Percentiles rank a stretch among this genome's conserved stretches.
Conservation (phyloP, 2,329 filamentous ascomycete species). For the Aspergillus hortae region DNA sequence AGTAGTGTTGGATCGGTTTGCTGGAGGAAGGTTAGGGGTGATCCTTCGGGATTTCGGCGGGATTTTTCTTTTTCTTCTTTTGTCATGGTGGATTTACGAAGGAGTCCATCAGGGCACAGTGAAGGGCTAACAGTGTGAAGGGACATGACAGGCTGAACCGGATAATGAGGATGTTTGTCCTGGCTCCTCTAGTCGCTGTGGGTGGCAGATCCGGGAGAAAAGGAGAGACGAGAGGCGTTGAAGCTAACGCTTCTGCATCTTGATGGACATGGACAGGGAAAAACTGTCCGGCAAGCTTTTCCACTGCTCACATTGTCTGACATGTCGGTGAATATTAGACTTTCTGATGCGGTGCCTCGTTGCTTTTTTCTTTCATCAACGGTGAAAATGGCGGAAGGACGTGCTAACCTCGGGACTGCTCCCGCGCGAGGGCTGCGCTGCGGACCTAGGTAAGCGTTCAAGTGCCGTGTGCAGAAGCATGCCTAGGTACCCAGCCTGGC, state of each 20-base stretch:
- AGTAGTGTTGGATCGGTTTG: constrained; percentile 1
- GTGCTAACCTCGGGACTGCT: too few species aligned
- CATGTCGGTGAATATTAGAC: constrained; percentile 15
- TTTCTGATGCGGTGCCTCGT: constrained; percentile 8
- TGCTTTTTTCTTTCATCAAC: background rate
- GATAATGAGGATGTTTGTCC: background rate
- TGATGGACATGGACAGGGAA: background rate
- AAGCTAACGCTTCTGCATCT: constrained; percentile 10
- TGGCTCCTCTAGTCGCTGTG: background rate
- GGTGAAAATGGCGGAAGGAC: too few species aligned
- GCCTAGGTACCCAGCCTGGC: too few species aligned
- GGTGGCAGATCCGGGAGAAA: background rate
- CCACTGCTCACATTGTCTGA: constrained; percentile 12
- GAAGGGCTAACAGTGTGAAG: too few species aligned
- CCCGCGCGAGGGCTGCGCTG: too few species aligned
- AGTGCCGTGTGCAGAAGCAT: too few species aligned
- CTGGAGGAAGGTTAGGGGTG: background rate
- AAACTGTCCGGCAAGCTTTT: constrained; percentile 10
- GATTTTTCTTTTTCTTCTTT: too few species aligned
- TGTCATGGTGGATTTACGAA: too few species aligned
- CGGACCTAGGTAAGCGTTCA: background rate
- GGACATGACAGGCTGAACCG: too few species aligned
- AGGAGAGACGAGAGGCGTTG: background rate
- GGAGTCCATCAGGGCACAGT: background rate
- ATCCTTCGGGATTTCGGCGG: constrained; percentile 7